These are phyloP conservation scores for Silene vulgaris DNA, from an alignment of 179 eudicot genomes.

Conservation along the genomic window DNA sequence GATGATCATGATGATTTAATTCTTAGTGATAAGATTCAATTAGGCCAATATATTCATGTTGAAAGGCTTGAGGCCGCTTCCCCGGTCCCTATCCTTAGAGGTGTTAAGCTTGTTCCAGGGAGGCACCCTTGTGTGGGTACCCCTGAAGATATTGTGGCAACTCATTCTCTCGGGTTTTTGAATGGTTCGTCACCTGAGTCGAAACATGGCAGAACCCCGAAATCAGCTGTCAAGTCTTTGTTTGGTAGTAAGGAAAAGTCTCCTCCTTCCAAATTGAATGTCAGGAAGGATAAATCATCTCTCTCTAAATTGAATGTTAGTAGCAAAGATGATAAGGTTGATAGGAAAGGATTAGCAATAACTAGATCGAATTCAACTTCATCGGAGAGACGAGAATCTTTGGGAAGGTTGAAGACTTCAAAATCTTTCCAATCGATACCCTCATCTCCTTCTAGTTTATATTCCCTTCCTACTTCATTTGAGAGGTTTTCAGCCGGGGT, in stretches of 20 bases:
- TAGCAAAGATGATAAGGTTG: constrained; percentile 44
- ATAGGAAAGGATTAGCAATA: constrained; percentile 40
- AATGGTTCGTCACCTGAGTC: constrained; percentile 21
- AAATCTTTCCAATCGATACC: constrained; percentile 57
- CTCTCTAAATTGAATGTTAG: constrained; percentile 34
- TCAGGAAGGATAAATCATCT: constrained; percentile 9
- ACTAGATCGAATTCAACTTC: constrained; percentile 54
- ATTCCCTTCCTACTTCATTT: constrained; percentile 73
- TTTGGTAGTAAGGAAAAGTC: constrained; percentile 41
- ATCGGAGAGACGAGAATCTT: constrained; percentile 49
- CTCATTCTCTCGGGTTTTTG: constrained; percentile 39
- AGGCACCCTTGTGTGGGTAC: constrained; percentile 66
- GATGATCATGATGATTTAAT: constrained; percentile 60
- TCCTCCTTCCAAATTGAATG: constrained; percentile 16
- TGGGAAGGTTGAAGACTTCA: constrained; percentile 40
- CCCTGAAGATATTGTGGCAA: constrained; percentile 56
- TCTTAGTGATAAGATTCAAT: constrained; percentile 63
- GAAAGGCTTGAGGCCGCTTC: constrained; percentile 54
- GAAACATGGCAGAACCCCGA: constrained; percentile 37
- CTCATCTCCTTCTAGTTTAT: constrained; percentile 72
- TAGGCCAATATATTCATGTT: constrained; percentile 71
- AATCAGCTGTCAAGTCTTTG: constrained; percentile 36
- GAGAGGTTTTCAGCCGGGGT: constrained; percentile 69
- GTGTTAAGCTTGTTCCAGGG: constrained; percentile 57
- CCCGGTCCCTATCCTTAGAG: constrained; percentile 70